Base-by-base conservation (phyloP, 768 basidiomycete genomes). In the Suillus subalutaceus region DNA sequence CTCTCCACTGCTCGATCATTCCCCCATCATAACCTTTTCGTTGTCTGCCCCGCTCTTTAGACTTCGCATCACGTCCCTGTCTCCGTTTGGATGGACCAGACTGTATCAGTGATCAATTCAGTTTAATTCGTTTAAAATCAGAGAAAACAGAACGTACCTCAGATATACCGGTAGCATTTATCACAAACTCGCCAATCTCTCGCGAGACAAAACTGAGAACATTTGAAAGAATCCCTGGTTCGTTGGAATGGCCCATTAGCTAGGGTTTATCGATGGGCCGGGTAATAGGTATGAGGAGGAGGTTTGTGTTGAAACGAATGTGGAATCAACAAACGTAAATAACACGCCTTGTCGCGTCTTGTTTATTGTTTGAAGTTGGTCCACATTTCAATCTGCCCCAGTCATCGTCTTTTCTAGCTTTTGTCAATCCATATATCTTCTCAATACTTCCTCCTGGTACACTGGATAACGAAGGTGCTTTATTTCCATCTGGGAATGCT, bases 181-280 rank as follows among this genome's bases (percentile, higher is more conserved):
- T 77, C 32, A 93, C 82, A 74, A 94, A 93, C 13, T 87, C 87
- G 56, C 87, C 87, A 44, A 93, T 72, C 74, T 94, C 92, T 60
- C 86, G 82, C 13, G 90, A 86, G 6, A 94, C 85, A 73, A 88
- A 91, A 74, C 79, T 83, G 68, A 92, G 82, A 6, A 93, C 88
- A 68, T 86, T 87, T 1, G 88, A 86, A 26, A 91, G 69, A 3
- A 90, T 70, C 50, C 88, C 86, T 56, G 38, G 38, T 16, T 40
- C 57, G 23, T 35, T 35, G 20, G 18, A 32, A 35, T 35, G 40
- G 10, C 26, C 10, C 59, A 60, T 60, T 43, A 26, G 26, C 26
- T 26, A 43, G 43, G 6, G 16, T 43, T 43, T 43, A 43, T 43
- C 7, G 16, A 6, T 43, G 26, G 26, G 43, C 6, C 43, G 18